Evolutionary conservation across 768 basidiomycete genomes (phyloP).

Genomic region (Grammothele lineata): DNA sequence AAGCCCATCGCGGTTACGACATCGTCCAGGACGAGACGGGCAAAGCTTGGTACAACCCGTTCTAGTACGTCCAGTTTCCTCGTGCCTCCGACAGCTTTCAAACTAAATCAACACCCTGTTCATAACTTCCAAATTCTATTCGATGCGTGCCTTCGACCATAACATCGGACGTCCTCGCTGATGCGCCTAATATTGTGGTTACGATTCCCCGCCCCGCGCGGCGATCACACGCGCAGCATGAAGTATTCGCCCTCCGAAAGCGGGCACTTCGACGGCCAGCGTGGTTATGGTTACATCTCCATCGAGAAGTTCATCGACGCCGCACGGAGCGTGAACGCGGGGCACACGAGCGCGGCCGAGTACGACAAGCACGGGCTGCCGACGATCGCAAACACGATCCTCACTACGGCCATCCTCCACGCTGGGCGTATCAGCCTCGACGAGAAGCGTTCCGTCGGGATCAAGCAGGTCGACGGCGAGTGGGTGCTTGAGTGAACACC

Average conservation of each 20-base stretch:
- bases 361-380: conserved; percentile 81
- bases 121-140: neutral
- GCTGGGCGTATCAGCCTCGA: conserved; percentile 89
- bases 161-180: neutral
- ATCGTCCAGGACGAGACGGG: conserved; percentile 82
- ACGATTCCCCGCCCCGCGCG: neutral
- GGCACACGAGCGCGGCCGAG: conserved; percentile 56
- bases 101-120: conserved; percentile 7
- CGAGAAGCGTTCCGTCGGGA: conserved; percentile 80
- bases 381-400: conserved; percentile 84
- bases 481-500: conserved; percentile 61
- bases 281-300: conserved; percentile 88
- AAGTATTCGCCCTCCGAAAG: conserved; percentile 91
- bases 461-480: conserved; percentile 57
- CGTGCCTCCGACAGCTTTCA: conserved; percentile 1
- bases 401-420: conserved; percentile 84
- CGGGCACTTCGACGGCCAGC: conserved; percentile 92
- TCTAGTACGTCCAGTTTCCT: conserved; percentile 59
- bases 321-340: conserved; percentile 72
- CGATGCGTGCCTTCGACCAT: neutral
- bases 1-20: conserved; percentile 92
- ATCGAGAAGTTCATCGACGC: conserved; percentile 92
- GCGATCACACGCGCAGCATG: conserved; percentile 50
- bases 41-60: conserved; percentile 84
- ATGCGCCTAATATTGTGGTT: conserved; percentile 8